Percentiles rank a stretch among this genome's conserved stretches.
Evolutionary conservation across 1,139 yeast species (phyloP).

Genomic region (Lodderomyces oxycetoniae): DNA sequence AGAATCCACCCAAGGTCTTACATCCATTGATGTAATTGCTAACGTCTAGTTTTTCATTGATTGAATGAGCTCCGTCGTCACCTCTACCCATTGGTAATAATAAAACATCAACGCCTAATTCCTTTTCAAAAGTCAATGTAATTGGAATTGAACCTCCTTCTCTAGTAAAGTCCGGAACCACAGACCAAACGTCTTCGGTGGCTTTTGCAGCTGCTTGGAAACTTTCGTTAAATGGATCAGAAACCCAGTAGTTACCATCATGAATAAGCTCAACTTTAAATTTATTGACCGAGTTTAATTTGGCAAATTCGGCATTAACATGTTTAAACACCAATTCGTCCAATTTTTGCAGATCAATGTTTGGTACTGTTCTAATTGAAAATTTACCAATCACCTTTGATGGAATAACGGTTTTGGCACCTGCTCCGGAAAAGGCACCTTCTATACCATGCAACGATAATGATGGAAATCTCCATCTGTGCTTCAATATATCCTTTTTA

Average conservation of each 20-base stretch:
- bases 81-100: constrained; percentile 97
- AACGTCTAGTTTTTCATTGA: constrained; percentile 88
- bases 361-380: constrained; percentile 94
- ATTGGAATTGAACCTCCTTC: constrained; percentile 99
- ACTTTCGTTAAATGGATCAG: constrained; percentile 88
- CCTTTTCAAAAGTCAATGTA: constrained; percentile 85
- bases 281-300: constrained; percentile 71
- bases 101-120: constrained; percentile 78
- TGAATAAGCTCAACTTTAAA: constrained; percentile 74
- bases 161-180: constrained; percentile 94
- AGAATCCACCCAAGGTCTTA: constrained; percentile 88
- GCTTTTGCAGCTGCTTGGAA: constrained; percentile 95
- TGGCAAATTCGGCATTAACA: constrained; percentile 59
- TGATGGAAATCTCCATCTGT: constrained; percentile 98
- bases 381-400: constrained; percentile 92
- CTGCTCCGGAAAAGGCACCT: constrained; percentile 92
- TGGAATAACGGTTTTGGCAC: constrained; percentile 98
- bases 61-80: constrained; percentile 98
- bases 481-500: constrained; percentile 85
- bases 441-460: constrained; percentile 94
- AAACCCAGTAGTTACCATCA: constrained; percentile 94
- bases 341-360: constrained; percentile 76
- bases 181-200: constrained; percentile 88
- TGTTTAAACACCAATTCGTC: constrained; percentile 73
- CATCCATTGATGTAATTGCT: constrained; percentile 90